phyloP scores from a whole-genome alignment of 495 filamentous ascomycete genomes.

The Penicillium maclennaniae region DNA sequence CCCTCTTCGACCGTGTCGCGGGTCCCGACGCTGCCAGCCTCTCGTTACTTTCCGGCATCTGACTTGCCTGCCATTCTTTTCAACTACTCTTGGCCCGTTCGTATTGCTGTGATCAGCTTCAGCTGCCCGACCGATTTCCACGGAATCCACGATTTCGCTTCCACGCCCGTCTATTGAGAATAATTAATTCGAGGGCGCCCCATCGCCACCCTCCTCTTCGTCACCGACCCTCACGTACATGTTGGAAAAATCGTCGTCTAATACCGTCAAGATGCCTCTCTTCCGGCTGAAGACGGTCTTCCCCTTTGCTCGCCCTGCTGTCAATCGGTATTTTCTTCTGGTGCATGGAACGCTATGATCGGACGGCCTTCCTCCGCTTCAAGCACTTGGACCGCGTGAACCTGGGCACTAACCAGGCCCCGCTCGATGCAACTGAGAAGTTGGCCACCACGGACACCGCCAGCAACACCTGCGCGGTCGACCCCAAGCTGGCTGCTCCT shows the following conservation, averaged over 20 bases:
- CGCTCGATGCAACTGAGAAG: conserved; percentile 20
- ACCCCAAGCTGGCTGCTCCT: conserved; percentile 36
- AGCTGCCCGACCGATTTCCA: conserved; percentile 16
- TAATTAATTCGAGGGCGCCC: conserved; percentile 1
- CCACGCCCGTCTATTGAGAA: conserved; percentile 2
- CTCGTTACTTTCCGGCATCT: conserved; percentile 29
- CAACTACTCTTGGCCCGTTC: conserved; percentile 3
- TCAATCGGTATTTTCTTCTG: conserved; percentile 47
- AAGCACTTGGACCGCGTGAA: conserved; percentile 36
- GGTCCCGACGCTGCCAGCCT: conserved; percentile 37
- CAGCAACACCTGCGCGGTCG: conserved; percentile 32
- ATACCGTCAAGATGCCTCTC: conserved; percentile 42
- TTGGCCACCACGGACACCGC: conserved; percentile 11
- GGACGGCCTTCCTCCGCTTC: conserved; percentile 39
- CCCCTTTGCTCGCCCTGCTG: conserved; percentile 39
- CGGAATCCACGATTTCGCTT: background rate
- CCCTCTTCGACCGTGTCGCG: conserved; percentile 31
- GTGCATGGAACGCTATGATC: conserved; percentile 44
- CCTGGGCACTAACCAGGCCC: conserved; percentile 10
- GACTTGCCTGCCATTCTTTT: conserved; percentile 29
- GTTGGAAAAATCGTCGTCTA: conserved; percentile 34
- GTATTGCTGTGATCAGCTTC: conserved; percentile 3
- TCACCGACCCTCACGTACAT: conserved; percentile 23
- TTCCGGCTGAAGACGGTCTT: conserved; percentile 45
- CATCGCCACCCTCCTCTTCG: background rate